Conservation (phyloP, 805 yeast genomes). For the Lipomyces kockii region DNA sequence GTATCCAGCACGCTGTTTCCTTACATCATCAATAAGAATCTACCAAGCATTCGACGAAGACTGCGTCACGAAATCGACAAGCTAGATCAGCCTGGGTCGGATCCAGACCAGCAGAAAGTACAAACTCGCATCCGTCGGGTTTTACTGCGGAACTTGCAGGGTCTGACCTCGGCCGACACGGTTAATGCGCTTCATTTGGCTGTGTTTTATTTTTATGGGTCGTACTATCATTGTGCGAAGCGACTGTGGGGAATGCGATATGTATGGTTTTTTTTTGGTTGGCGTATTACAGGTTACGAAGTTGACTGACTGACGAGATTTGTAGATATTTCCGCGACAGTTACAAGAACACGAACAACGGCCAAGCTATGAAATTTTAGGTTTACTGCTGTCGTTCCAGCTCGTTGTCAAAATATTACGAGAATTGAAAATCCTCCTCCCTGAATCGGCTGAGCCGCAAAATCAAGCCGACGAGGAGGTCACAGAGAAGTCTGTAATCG, state of each 20-base stretch:
- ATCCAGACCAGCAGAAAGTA: background rate
- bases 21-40: constrained; percentile 45
- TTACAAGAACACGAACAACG: constrained; percentile 48
- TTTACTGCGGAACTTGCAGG: constrained; percentile 24
- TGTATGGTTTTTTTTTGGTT: constrained; percentile 44
- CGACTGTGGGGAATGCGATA: constrained; percentile 81
- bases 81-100: background rate
- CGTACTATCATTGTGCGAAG: constrained; percentile 77
- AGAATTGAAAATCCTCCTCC: constrained; percentile 11
- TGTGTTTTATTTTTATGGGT: constrained; percentile 79
- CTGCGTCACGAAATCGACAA: constrained; percentile 34
- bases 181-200: constrained; percentile 75
- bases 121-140: constrained; percentile 4
- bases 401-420: constrained; percentile 33
- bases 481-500: constrained; percentile 8
- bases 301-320: background rate
- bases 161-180: constrained; percentile 41
- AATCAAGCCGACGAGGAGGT: constrained; percentile 24
- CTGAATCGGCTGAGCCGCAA: background rate
- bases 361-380: constrained; percentile 73
- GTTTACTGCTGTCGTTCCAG: constrained; percentile 46
- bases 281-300: no score
- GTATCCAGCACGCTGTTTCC: constrained; percentile 68
- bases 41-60: constrained; percentile 36
- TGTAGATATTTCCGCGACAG: constrained; percentile 44